A percentile compares a stretch with the other conserved stretches of the same genome.
Conservation (phyloP, 257 asterid species). For the Paulownia fortunei region DNA sequence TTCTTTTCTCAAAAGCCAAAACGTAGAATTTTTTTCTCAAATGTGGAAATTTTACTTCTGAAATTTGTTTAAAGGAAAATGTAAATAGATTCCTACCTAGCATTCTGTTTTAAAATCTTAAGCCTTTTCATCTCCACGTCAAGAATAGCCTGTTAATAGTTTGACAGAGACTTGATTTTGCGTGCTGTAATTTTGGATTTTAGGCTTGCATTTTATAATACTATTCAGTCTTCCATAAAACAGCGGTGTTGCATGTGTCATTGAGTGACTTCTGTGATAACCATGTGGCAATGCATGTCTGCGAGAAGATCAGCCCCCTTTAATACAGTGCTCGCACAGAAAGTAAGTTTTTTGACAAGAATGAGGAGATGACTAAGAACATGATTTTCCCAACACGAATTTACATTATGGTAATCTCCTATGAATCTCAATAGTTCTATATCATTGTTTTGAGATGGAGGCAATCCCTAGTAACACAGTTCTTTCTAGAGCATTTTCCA, state of each 20-base stretch:
- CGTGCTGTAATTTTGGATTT: neutral
- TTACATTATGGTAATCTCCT: too few species aligned
- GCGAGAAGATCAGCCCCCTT: too few species aligned
- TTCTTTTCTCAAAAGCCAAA: neutral
- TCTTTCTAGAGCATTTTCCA: neutral
- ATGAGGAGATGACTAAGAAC: too few species aligned
- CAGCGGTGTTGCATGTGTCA: too few species aligned
- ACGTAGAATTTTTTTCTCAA: neutral
- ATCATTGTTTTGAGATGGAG: neutral
- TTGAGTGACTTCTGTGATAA: too few species aligned
- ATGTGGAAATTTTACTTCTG: neutral
- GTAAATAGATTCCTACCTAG: neutral
- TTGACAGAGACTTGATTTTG: neutral
- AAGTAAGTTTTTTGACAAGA: too few species aligned
- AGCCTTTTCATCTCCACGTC: neutral
- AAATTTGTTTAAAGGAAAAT: neutral
- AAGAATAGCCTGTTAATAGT: neutral
- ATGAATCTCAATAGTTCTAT: neutral
- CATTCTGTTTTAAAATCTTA: neutral
- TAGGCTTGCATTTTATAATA: neutral
- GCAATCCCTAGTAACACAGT: neutral
- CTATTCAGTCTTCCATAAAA: neutral
- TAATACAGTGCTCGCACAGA: too few species aligned
- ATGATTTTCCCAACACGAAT: too few species aligned
- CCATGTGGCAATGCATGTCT: too few species aligned